Evolutionary conservation across 371 early-diverging fungal species (phyloP), one percentile per base, ranked within the genome.

Genomic region (Mucor racemosus): DNA sequence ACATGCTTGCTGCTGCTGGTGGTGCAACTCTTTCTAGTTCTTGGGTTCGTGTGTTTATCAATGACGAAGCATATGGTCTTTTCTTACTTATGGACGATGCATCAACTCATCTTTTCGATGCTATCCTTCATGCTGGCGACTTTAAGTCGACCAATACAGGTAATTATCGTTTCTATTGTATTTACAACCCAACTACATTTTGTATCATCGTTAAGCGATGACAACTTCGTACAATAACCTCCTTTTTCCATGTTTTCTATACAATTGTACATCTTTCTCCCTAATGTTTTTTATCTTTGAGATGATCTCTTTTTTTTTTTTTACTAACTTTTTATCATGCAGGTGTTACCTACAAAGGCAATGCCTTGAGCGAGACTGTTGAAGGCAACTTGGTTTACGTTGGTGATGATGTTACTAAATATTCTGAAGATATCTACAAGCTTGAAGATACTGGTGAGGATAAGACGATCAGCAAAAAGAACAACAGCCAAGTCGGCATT

Each of bases 21-120:
- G 84, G 75, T 44, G 80, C 85, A 11, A 78, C 86, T 1, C 84
- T 84, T 15, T 78, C 76, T 58, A 77, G 78, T 46, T 72, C 76
- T 19, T 86, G 79, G 72, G 73, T 75, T 17, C 84, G 86, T 70
- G 71, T 86, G 7, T 84, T 73, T 42, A 72, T 86, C 67, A 86
- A 86, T 65, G 76, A 76, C 48, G 76, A 76, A 50, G 64, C 81
- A n/a, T 81, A 76, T 34, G 86, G 86, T 58, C 72, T 86, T n/a
- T 86, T 70, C 71, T 60, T 86, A 61, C 74, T 86, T 76, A 84
- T 81, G 64, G 86, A 86, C 60, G 86, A 86, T 63, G 78, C 77
- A 54, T 78, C 84, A 19, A 83, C 77, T 56, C 79, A 78, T 33
- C 72, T 80, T 38, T 60, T 76, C 53, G 80, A 84, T 57, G 76